These are phyloP conservation scores for Penicillium nucicola DNA, from an alignment of 495 filamentous ascomycete species.

Conservation along the genomic window DNA sequence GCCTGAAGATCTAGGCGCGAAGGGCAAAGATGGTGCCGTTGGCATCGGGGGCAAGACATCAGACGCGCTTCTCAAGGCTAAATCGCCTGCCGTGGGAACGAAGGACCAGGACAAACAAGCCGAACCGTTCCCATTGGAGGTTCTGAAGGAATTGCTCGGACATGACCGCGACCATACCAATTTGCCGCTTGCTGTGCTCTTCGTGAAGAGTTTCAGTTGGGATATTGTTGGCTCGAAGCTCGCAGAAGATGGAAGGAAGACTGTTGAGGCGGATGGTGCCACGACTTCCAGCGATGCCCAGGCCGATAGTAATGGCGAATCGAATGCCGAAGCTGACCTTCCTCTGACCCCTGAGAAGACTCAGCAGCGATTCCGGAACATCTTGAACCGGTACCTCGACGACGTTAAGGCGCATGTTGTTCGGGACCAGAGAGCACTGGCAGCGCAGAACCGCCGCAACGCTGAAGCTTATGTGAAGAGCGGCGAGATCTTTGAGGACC, in stretches of 20 bases:
- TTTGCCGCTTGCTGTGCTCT: conserved; percentile 84
- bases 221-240: conserved; percentile 81
- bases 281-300: conserved; percentile 51
- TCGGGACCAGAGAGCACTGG: conserved; percentile 83
- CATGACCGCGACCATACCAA: conserved; percentile 92
- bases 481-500: conserved; percentile 97
- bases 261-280: conserved; percentile 78
- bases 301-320: conserved; percentile 42
- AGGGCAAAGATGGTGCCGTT: conserved; percentile 57
- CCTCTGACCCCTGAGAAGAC: conserved; percentile 73
- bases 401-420: conserved; percentile 87
- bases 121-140: conserved; percentile 93
- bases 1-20: conserved; percentile 75
- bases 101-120: conserved; percentile 45
- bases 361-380: conserved; percentile 81
- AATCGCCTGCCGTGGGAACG: conserved; percentile 17
- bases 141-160: conserved; percentile 91
- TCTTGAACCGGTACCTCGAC: conserved; percentile 87
- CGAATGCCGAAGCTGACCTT: conserved; percentile 47
- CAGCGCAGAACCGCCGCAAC: conserved; percentile 82
- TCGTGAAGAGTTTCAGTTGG: conserved; percentile 96
- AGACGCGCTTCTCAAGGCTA: conserved; percentile 50
- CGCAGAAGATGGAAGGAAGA: conserved; percentile 72
- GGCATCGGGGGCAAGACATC: conserved; percentile 48
- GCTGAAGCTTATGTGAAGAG: conserved; percentile 98